A percentile compares a stretch with the other conserved stretches of the same genome.
phyloP scores from a whole-genome alignment of 192 early-diverging fungal species.

The Entomortierella chlamydospora region DNA sequence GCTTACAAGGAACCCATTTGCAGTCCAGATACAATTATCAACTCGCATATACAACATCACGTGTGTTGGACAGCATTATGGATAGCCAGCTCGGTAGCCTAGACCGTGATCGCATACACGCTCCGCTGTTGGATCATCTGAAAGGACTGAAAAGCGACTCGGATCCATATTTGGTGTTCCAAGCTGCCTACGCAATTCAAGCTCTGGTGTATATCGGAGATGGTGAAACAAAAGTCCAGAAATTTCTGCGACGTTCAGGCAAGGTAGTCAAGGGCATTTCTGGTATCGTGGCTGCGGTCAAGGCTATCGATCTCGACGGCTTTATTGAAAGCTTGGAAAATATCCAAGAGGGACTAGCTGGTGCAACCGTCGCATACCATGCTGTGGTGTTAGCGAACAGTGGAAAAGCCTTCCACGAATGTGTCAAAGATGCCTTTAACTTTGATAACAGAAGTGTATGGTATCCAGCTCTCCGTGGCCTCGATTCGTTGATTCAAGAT shows the following conservation, averaged over 20 bases:
- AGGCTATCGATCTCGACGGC: neutral
- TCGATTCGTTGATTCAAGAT: too few relatives aligned
- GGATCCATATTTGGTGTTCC: neutral
- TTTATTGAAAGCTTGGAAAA: neutral
- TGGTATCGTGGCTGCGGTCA: neutral
- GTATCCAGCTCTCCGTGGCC: too few relatives aligned
- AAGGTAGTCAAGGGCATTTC: neutral
- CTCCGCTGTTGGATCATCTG: too few relatives aligned
- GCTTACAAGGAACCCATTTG: neutral
- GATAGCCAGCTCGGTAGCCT: neutral
- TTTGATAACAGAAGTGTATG: too few relatives aligned
- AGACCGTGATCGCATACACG: too few relatives aligned
- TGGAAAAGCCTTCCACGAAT: too few relatives aligned
- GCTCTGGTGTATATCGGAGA: neutral
- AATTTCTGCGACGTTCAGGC: neutral
- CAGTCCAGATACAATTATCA: neutral
- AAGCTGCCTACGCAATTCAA: neutral
- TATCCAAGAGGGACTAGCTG: neutral
- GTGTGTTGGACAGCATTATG: neutral
- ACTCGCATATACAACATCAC: neutral
- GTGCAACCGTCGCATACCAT: too few relatives aligned
- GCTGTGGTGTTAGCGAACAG: too few relatives aligned
- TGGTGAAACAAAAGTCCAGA: neutral
- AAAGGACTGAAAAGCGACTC: too few relatives aligned
- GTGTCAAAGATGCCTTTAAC: too few relatives aligned